Evolutionary conservation across 176 grass and related monocot species (phyloP).

Genomic region (Dactylis glomerata): DNA sequence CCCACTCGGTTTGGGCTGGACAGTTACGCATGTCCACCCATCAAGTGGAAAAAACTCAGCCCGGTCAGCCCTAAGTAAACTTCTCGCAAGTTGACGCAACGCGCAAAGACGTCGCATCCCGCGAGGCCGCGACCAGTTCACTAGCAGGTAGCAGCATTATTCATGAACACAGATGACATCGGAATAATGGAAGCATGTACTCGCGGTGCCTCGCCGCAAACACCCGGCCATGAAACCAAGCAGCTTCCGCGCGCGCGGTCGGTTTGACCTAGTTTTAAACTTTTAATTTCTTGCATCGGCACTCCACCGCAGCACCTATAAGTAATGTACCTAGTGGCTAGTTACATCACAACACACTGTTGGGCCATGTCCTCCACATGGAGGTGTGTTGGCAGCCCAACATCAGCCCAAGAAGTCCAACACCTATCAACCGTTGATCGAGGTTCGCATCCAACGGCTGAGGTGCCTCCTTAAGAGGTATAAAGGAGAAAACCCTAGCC

Average conservation of each 20-base stretch:
- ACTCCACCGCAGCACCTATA: neutral
- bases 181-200: neutral
- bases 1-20: too few relatives aligned
- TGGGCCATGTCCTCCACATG: too few relatives aligned
- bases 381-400: too few relatives aligned
- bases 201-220: too few relatives aligned
- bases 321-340: neutral
- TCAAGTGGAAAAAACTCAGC: neutral
- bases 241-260: neutral
- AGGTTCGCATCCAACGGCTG: too few relatives aligned
- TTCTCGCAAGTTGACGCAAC: neutral
- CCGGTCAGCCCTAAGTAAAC: too few relatives aligned
- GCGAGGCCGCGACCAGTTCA: neutral
- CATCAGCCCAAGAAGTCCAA: too few relatives aligned
- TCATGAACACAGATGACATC: neutral
- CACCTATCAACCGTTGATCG: too few relatives aligned
- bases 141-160: neutral
- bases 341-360: neutral
- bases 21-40: too few relatives aligned
- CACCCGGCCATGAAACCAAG: neutral
- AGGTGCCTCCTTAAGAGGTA: too few relatives aligned
- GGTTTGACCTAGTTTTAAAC: neutral
- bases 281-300: neutral
- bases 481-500: too few relatives aligned
- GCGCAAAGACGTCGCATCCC: neutral